These are phyloP conservation scores for Cercospora sp. DNA, from an alignment of 2,329 filamentous ascomycete genomes.

Conservation along the genomic window DNA sequence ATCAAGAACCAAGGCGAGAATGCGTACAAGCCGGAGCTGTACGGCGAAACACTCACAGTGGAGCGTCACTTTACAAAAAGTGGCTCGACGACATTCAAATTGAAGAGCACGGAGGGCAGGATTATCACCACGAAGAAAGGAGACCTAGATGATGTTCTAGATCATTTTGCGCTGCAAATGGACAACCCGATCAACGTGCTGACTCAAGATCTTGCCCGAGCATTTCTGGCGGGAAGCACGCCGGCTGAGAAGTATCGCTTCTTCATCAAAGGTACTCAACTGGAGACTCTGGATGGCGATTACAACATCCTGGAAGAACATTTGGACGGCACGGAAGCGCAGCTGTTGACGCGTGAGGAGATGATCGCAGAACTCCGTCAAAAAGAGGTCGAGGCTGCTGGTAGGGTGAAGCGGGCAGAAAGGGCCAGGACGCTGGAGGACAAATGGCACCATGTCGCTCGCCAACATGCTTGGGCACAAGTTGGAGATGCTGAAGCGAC, in stretches of 20 bases:
- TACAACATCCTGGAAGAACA: conserved; percentile 81
- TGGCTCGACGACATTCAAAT: conserved; percentile 74
- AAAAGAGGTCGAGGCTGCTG: conserved; percentile 61
- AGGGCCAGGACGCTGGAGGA: conserved; percentile 64
- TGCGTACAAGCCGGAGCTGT: conserved; percentile 79
- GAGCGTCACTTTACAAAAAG: conserved; percentile 80
- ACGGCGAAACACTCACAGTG: conserved; percentile 82
- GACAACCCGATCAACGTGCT: conserved; percentile 96
- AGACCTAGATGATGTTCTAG: conserved; percentile 88
- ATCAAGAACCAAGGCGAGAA: conserved; percentile 88
- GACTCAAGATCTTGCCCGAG: conserved; percentile 90
- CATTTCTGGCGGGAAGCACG: conserved; percentile 84
- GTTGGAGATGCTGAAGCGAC: conserved; percentile 70
- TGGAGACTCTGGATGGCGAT: conserved; percentile 88
- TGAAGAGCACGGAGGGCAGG: conserved; percentile 71
- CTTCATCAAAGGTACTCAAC: conserved; percentile 89
- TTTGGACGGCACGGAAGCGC: conserved; percentile 69
- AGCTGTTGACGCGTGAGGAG: conserved; percentile 61
- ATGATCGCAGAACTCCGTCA: conserved; percentile 63
- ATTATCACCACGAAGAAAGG: conserved; percentile 78
- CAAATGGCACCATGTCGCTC: conserved; percentile 53
- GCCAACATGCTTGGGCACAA: conserved; percentile 82
- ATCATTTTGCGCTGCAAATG: conserved; percentile 90
- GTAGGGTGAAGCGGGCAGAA: conserved; percentile 64
- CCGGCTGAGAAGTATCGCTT: conserved; percentile 91